Conservation (phyloP, 1,284 basidiomycete genomes). For the Waitea zeae region DNA sequence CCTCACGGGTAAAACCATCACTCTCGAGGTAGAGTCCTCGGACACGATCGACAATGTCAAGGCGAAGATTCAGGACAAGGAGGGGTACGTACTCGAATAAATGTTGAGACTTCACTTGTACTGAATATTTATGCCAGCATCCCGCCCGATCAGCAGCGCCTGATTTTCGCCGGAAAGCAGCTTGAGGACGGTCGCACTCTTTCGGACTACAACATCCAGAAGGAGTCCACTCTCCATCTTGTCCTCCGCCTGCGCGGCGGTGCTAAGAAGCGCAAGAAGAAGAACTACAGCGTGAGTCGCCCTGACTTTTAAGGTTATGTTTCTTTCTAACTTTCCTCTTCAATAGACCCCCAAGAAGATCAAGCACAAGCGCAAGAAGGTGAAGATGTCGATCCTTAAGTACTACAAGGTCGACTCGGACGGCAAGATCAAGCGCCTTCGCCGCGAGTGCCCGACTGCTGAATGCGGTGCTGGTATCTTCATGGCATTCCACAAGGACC, state of each 20-base stretch:
- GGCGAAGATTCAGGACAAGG: constrained; percentile 92
- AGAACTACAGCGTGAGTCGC: constrained; percentile 76
- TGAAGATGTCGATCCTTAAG: constrained; percentile 98
- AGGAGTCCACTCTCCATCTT: constrained; percentile 90
- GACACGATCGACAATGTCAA: constrained; percentile 98
- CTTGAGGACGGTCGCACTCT: constrained; percentile 88
- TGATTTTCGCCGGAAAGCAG: constrained; percentile 98
- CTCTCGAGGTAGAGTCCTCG: constrained; percentile 91
- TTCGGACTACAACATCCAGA: constrained; percentile 90
- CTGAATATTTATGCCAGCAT: constrained; percentile 31
- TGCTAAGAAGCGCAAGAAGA: constrained; percentile 99
- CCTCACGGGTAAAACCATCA: constrained; percentile 98
- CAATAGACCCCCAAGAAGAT: constrained; percentile 99
- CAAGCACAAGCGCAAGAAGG: constrained; percentile 99
- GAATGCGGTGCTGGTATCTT: constrained; percentile 94
- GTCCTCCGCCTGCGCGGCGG: constrained; percentile 93
- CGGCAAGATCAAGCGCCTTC: constrained; percentile 97
- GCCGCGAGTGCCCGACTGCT: constrained; percentile 86
- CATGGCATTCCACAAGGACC: constrained; percentile 92
- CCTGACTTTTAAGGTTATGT: constrained; percentile 1
- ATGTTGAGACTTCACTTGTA: neutral
- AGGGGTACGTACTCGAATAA: constrained; percentile 36
- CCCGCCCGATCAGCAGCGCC: constrained; percentile 89
- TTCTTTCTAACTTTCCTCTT: constrained; percentile 13
- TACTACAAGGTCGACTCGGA: constrained; percentile 99